Conservation (phyloP, 805 yeast species). For the Candida boleticola region DNA sequence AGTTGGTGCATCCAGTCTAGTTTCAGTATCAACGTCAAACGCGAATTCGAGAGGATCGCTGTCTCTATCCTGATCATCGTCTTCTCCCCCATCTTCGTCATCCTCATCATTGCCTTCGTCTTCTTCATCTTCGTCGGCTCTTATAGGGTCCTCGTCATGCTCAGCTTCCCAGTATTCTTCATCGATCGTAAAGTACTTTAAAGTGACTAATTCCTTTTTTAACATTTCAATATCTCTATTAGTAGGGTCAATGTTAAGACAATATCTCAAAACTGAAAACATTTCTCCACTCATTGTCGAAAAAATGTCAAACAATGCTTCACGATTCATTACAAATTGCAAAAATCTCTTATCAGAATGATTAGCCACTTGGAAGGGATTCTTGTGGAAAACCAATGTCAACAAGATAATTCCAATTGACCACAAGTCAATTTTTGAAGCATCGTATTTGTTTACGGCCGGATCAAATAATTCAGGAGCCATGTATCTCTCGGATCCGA, state of each 20-base stretch:
- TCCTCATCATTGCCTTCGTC: conserved; percentile 4
- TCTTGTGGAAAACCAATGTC: conserved; percentile 83
- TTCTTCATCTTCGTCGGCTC: conserved; percentile 25
- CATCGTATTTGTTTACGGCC: conserved; percentile 60
- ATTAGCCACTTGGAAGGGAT: conserved; percentile 81
- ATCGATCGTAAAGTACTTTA: conserved; percentile 77
- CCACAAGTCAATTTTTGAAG: conserved; percentile 86
- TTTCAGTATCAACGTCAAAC: not conserved
- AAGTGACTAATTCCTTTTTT: conserved; percentile 55
- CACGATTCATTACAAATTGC: conserved; percentile 84
- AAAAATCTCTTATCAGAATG: conserved; percentile 77
- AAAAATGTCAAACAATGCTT: conserved; percentile 86
- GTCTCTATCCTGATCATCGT: not conserved
- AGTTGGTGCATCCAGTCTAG: conserved; percentile 1
- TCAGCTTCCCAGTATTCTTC: conserved; percentile 58
- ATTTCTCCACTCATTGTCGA: conserved; percentile 85
- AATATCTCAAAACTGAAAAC: conserved; percentile 75
- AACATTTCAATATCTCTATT: conserved; percentile 69
- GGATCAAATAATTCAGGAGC: conserved; percentile 86
- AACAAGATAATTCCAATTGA: conserved; percentile 80
- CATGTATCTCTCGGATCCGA: conserved; percentile 91
- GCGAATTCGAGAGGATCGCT: not conserved
- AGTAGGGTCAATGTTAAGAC: conserved; percentile 81
- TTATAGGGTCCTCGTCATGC: conserved; percentile 41
- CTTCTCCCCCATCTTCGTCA: not conserved